These are phyloP conservation scores for Gamsiella multidivaricata DNA, from an alignment of 192 early-diverging fungal species.

Conservation along the genomic window DNA sequence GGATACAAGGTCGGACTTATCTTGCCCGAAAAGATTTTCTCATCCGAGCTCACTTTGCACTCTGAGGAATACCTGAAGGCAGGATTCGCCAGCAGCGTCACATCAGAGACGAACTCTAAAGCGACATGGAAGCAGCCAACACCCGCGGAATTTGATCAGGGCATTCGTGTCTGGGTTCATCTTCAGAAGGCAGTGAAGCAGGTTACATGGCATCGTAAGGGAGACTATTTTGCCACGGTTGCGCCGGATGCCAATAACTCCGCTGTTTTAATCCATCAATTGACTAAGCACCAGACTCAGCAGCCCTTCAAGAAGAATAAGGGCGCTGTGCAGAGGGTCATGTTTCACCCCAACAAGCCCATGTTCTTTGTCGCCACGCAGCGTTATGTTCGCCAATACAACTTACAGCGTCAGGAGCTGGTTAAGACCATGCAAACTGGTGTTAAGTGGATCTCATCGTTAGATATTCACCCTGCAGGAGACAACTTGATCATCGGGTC, in stretches of 20 bases:
- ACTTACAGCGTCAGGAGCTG: slow-evolving; percentile 89
- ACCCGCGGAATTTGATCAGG: slow-evolving; percentile 33
- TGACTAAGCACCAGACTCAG: slow-evolving; percentile 89
- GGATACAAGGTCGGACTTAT: slow-evolving; percentile 58
- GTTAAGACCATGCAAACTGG: slow-evolving; percentile 86
- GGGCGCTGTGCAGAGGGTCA: slow-evolving; percentile 86
- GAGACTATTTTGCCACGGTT: slow-evolving; percentile 94
- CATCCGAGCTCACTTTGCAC: slow-evolving; percentile 53
- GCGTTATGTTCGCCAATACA: slow-evolving; percentile 92
- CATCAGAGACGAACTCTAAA: slow-evolving; percentile 25
- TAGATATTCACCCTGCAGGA: slow-evolving; percentile 94
- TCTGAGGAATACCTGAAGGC: slow-evolving; percentile 58
- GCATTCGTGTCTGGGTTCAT: slow-evolving; percentile 42
- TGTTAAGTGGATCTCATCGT: slow-evolving; percentile 94
- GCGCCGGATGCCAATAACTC: slow-evolving; percentile 79
- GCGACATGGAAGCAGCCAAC: slow-evolving; percentile 53
- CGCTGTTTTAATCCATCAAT: slow-evolving; percentile 92
- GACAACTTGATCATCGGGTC: slow-evolving; percentile 97
- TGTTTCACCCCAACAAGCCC: slow-evolving; percentile 94
- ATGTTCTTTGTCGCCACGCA: slow-evolving; percentile 96
- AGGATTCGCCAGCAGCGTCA: slow-evolving; percentile 52
- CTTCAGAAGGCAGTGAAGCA: slow-evolving; percentile 73
- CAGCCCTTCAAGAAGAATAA: slow-evolving; percentile 92
- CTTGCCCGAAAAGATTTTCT: slow-evolving; percentile 53
- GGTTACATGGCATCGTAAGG: slow-evolving; percentile 94